These are phyloP conservation scores for Phytophthora niederhauseri DNA, from an alignment of 352 stramenopile genomes.

Conservation along the genomic window DNA sequence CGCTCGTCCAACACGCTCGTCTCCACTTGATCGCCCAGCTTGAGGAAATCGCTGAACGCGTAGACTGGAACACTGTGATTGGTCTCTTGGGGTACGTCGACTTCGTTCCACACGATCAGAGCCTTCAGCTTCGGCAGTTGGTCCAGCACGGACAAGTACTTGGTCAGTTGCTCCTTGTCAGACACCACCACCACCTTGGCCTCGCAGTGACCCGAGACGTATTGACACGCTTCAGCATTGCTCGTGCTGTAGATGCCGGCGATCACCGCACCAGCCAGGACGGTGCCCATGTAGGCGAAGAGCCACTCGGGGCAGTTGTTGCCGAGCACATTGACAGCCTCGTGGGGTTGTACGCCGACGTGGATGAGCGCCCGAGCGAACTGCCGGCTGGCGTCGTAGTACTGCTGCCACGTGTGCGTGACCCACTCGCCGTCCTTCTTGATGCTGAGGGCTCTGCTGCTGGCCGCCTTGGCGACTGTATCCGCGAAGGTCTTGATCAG, in stretches of 20 bases:
- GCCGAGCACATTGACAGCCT: constrained; percentile 83
- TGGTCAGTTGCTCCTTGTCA: constrained; percentile 66
- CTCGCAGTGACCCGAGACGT: constrained; percentile 80
- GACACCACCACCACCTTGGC: constrained; percentile 81
- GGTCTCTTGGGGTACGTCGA: constrained; percentile 30
- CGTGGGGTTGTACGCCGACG: constrained; percentile 65
- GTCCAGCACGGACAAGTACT: constrained; percentile 74
- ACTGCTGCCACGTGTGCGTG: constrained; percentile 72
- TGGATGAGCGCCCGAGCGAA: constrained; percentile 82
- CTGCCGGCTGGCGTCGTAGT: constrained; percentile 63
- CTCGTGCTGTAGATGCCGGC: constrained; percentile 90
- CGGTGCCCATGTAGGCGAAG: constrained; percentile 77
- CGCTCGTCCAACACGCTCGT: constrained; percentile 41
- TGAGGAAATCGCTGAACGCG: constrained; percentile 63
- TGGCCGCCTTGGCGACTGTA: constrained; percentile 30
- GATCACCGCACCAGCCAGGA: constrained; percentile 79
- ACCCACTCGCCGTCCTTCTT: constrained; percentile 54
- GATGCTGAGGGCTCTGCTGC: constrained; percentile 46
- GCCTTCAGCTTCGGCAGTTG: constrained; percentile 75
- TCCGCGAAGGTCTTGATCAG: constrained; percentile 45
- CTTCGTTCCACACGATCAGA: constrained; percentile 75
- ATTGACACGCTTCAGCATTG: constrained; percentile 70
- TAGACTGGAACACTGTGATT: constrained; percentile 59
- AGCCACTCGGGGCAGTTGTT: constrained; percentile 90
- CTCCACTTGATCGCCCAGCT: constrained; percentile 47